Evolutionary conservation across 2,329 filamentous ascomycete species (phyloP).

Genomic region (Chaetomiaceae sp.): DNA sequence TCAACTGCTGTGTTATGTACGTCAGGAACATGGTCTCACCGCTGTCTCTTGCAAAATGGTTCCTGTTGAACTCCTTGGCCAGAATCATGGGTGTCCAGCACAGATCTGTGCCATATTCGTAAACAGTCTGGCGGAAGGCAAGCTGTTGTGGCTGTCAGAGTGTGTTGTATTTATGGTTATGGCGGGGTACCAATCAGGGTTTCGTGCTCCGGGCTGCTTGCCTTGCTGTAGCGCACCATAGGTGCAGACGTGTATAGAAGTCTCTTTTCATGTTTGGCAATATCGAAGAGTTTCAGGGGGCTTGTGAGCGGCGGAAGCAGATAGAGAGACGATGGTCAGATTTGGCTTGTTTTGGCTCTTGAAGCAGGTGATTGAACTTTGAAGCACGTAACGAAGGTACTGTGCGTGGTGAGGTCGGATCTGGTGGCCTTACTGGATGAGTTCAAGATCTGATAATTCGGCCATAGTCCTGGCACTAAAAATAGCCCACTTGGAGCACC

Average conservation of each 20-base stretch:
- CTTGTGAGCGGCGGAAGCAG: slow-evolving; percentile 30
- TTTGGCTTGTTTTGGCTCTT: too few species aligned
- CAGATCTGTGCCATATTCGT: slow-evolving; percentile 60
- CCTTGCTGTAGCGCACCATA: slow-evolving; percentile 65
- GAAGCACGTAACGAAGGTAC: too few species aligned
- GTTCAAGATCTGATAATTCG: slow-evolving; percentile 1
- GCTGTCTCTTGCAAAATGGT: slow-evolving; percentile 53
- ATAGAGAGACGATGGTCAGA: too few species aligned
- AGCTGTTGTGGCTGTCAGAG: slow-evolving; percentile 40
- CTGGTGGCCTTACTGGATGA: slow-evolving; percentile 18
- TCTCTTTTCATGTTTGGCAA: slow-evolving; percentile 46
- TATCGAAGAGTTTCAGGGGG: slow-evolving; percentile 56
- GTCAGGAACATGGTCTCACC: slow-evolving; percentile 40
- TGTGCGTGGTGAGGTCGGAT: too few species aligned
- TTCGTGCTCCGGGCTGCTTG: slow-evolving; percentile 20
- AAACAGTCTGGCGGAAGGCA: slow-evolving; percentile 63
- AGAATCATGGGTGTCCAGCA: slow-evolving; percentile 70
- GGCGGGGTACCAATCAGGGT: too few species aligned
- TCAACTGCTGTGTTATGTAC: too few species aligned
- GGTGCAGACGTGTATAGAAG: slow-evolving; percentile 58
- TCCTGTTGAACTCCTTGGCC: slow-evolving; percentile 65
- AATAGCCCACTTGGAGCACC: too few species aligned
- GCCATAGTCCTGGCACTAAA: too few species aligned
- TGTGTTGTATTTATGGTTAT: too few species aligned
- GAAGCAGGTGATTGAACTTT: too few species aligned